Percentiles rank a stretch among this genome's conserved stretches.
phyloP scores from a whole-genome alignment of 768 basidiomycete species.

The Suillus ampliporus region DNA sequence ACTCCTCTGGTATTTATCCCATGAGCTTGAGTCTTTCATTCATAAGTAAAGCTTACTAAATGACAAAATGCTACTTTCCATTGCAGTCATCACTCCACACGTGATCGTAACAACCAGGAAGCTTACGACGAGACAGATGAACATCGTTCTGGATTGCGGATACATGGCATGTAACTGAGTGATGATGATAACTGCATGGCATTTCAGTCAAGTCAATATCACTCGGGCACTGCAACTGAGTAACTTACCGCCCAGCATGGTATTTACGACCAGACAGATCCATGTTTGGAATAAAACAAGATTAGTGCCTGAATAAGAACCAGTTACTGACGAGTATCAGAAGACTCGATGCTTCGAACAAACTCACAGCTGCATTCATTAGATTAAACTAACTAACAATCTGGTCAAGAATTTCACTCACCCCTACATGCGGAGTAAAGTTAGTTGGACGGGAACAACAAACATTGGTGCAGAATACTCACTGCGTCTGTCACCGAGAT shows the following conservation, averaged over 20 bases:
- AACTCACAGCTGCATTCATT: neutral
- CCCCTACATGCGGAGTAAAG: too few species aligned
- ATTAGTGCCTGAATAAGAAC: neutral
- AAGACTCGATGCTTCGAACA: neutral
- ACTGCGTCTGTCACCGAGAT: neutral
- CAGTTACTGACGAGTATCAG: neutral
- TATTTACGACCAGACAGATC: neutral
- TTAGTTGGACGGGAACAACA: too few species aligned
- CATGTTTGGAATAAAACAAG: neutral
- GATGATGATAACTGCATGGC: neutral
- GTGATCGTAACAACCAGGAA: too few species aligned
- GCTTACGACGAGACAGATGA: too few species aligned
- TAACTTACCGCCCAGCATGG: neutral
- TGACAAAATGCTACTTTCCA: too few species aligned
- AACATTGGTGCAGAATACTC: neutral
- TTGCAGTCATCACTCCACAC: too few species aligned
- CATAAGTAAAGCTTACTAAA: too few species aligned
- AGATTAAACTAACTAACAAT: neutral
- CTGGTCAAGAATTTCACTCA: neutral
- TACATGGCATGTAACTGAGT: neutral
- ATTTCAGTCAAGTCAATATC: neutral
- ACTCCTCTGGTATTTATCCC: too few species aligned
- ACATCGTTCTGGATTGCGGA: neutral
- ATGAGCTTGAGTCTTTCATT: too few species aligned
- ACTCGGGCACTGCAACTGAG: neutral